Base-by-base conservation (phyloP, 2,329 filamentous ascomycete species). In the Colletotrichum costaricense region DNA sequence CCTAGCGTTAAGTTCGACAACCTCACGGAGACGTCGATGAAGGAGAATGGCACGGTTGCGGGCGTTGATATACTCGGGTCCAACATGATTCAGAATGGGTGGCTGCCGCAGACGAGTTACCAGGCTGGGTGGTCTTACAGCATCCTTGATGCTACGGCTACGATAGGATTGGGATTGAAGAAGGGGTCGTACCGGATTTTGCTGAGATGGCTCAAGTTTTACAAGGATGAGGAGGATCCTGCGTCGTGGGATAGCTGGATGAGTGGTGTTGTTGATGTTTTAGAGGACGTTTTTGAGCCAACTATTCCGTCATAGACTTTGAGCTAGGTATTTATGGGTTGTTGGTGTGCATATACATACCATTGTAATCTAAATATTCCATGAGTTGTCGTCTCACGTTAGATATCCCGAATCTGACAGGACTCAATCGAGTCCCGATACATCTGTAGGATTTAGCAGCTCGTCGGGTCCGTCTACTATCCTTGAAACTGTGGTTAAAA, bases 181-280 rank as follows among this genome's bases (percentile, higher is more conserved):
- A 75, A 77, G 56, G 76, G 76, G 1, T 73, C 73, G 19, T 77
- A 76, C 33, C 73, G 66, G 5, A 75, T 78, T n/a, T 33, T 76
- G 0, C 59, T 77, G 19, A 72, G 73, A 24, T 78, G 76, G 78
- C 46, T 79, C 8, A 64, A 67, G n/a, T 68, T 68, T n/a, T 60
- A 55, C 24, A 38, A 52, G 63, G 72, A 42, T 30, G 65, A 49
- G 24, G 65, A 74, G 28, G 68, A 75, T 38, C 56, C 64, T 6
- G 57, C n/a, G 5, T 24, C 63, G 4, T 74, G 72, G 72, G 63
- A 69, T 3, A 67, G 56, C 5, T 72, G 69, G 69, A 62, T 72
- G 69, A 72, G 69, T 16, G 64, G 69, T 26, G 69, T 72, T 22
- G 16, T 72, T 28, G 64, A 72, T 14, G 69, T 68, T 9, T 14